A percentile compares a stretch with the other conserved stretches of the same genome.
phyloP scores from a whole-genome alignment of 2,329 filamentous ascomycete species.

The Ceratocystis variospora region DNA sequence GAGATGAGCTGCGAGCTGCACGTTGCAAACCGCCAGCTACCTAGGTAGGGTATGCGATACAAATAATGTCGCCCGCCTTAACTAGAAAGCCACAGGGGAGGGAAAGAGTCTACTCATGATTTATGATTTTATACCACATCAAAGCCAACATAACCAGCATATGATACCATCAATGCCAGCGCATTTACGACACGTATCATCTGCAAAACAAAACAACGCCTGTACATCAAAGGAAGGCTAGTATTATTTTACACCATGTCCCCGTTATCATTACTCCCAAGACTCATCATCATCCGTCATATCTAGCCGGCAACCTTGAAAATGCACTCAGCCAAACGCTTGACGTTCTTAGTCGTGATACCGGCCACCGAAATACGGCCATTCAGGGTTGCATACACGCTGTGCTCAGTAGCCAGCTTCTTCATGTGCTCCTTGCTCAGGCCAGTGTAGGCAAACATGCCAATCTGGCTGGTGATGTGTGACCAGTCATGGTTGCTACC shows the following conservation, averaged over 20 bases:
- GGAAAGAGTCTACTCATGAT: neutral
- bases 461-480: constrained; percentile 97
- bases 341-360: constrained; percentile 67
- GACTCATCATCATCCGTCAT: neutral
- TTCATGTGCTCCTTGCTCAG: constrained; percentile 87
- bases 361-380: constrained; percentile 76
- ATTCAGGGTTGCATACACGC: constrained; percentile 92
- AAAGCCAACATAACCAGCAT: neutral
- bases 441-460: constrained; percentile 99
- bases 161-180: neutral
- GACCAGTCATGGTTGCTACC: constrained; percentile 96
- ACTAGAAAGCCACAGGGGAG: neutral
- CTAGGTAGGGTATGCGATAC: neutral
- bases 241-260: constrained; percentile 10
- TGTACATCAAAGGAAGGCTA: constrained; percentile 12
- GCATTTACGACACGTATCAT: neutral
- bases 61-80: constrained; percentile 1
- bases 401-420: constrained; percentile 80
- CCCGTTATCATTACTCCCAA: neutral
- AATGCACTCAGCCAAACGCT: constrained; percentile 68
- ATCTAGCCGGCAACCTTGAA: constrained; percentile 63
- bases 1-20: neutral
- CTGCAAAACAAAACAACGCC: neutral
- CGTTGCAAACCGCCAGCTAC: no score
- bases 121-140: constrained; percentile 1